phyloP scores from a whole-genome alignment of 768 basidiomycete species.

The Rickenella mellea region DNA sequence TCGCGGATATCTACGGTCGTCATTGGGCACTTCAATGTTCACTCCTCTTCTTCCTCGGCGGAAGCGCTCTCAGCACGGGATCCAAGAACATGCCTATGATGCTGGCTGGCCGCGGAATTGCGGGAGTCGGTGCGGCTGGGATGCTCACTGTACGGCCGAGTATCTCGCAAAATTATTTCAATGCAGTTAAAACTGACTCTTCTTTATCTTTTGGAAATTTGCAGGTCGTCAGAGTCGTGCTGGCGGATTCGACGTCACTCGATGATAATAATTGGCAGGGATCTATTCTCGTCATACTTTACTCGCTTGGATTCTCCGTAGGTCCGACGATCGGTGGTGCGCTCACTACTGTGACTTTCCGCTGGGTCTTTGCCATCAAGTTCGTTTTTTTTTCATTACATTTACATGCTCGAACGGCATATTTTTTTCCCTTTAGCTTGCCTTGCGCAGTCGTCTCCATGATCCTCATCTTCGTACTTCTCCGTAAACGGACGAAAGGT shows the following conservation, averaged over 20 bases:
- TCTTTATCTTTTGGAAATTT: too few species aligned
- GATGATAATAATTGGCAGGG: slow-evolving; percentile 34
- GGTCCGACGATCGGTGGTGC: slow-evolving; percentile 39
- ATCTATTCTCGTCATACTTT: slow-evolving; percentile 31
- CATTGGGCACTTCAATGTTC: slow-evolving; percentile 36
- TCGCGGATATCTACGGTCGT: slow-evolving; percentile 42
- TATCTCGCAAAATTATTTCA: too few species aligned
- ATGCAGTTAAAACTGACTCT: too few species aligned
- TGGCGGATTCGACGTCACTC: slow-evolving; percentile 34
- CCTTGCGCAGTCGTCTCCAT: slow-evolving; percentile 27
- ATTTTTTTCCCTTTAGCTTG: too few species aligned
- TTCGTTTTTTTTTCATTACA: slow-evolving; percentile 14
- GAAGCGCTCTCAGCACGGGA: slow-evolving; percentile 38
- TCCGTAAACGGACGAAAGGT: slow-evolving; percentile 23
- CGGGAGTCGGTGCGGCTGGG: slow-evolving; percentile 39
- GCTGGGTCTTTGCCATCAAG: slow-evolving; percentile 53
- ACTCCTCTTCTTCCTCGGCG: slow-evolving; percentile 34
- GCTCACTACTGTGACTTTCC: slow-evolving; percentile 29
- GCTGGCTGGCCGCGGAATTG: slow-evolving; percentile 36
- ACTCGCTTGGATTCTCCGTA: slow-evolving; percentile 29
- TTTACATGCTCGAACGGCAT: not conserved
- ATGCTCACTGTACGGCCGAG: too few species aligned
- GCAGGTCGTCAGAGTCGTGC: slow-evolving; percentile 32
- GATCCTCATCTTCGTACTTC: slow-evolving; percentile 29
- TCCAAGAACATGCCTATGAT: slow-evolving; percentile 35